Evolutionary conservation across 1,284 basidiomycete genomes (phyloP).

Genomic region (Bondarzewia mesenterica): DNA sequence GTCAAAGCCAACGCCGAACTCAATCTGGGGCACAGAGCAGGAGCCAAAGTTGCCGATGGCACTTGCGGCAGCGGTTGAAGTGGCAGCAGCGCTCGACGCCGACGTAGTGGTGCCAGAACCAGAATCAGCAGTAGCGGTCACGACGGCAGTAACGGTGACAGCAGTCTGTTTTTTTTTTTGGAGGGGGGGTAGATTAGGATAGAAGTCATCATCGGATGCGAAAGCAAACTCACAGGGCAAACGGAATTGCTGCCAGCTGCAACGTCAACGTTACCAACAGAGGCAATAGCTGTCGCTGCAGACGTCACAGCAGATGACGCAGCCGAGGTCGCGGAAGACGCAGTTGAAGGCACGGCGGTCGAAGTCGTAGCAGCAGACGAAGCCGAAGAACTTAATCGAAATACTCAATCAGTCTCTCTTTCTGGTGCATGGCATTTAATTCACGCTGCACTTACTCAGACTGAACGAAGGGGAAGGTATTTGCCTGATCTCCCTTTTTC

Average conservation of each 20-base stretch:
- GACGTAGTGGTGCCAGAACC: not conserved
- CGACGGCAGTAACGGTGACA: slow-evolving; percentile 12
- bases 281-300: not conserved
- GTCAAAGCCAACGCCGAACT: slow-evolving; percentile 53
- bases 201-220: not conserved
- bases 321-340: not conserved
- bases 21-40: slow-evolving; percentile 50
- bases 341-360: not conserved
- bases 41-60: slow-evolving; percentile 3
- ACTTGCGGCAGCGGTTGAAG: slow-evolving; percentile 10
- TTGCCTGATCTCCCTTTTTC: slow-evolving; percentile 39
- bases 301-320: not conserved
- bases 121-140: not conserved
- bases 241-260: too few species aligned
- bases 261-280: not conserved
- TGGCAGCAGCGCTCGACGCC: not conserved
- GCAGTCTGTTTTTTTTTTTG: too few species aligned
- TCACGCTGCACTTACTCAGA: slow-evolving; percentile 1
- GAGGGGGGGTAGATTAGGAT: not conserved
- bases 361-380: too few species aligned
- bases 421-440: too few species aligned
- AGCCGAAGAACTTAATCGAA: not conserved
- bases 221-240: not conserved
- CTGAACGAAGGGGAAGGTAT: slow-evolving; percentile 40
- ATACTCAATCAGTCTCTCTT: too few species aligned